Evolutionary conservation across 1,284 basidiomycete species (phyloP).

Genomic region (Pholiota adiposa): DNA sequence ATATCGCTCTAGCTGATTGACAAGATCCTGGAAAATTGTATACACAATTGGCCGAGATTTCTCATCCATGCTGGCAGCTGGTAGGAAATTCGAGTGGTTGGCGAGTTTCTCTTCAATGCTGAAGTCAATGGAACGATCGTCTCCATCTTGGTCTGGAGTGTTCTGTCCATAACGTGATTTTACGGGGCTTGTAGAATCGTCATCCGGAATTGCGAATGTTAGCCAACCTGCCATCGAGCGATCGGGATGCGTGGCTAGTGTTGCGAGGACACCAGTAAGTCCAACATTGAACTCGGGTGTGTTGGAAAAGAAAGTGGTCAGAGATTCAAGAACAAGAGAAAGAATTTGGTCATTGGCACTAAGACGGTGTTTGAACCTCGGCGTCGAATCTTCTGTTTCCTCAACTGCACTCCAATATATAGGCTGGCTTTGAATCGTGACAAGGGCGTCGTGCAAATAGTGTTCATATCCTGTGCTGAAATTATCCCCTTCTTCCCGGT

Average conservation of each 20-base stretch:
- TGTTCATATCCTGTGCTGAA: conserved; percentile 87
- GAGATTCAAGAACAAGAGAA: conserved; percentile 68
- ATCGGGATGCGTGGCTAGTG: conserved; percentile 82
- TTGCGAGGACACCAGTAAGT: conserved; percentile 81
- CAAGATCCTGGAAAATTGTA: conserved; percentile 77
- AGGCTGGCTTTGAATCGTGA: conserved; percentile 66
- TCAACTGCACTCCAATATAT: conserved; percentile 53
- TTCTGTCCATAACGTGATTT: conserved; percentile 27
- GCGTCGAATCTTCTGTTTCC: conserved; percentile 39
- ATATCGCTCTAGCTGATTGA: conserved; percentile 81
- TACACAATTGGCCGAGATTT: conserved; percentile 78
- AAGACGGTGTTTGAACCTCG: conserved; percentile 69
- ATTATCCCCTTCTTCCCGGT: conserved; percentile 71
- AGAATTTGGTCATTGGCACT: conserved; percentile 81
- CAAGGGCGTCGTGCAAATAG: conserved; percentile 82
- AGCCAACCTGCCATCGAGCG: conserved; percentile 91
- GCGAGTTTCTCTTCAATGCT: conserved; percentile 67
- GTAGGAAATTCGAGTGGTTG: conserved; percentile 58
- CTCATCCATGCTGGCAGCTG: conserved; percentile 70
- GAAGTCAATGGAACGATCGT: conserved; percentile 81
- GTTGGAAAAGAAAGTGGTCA: conserved; percentile 84
- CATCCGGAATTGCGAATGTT: conserved; percentile 59
- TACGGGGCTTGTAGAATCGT: conserved; percentile 1
- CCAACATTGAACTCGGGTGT: conserved; percentile 88
- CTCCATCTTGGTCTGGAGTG: conserved; percentile 55